These are phyloP conservation scores for Eucalyptus grandis DNA, from an alignment of 345 rosid species.

Conservation along the genomic window DNA sequence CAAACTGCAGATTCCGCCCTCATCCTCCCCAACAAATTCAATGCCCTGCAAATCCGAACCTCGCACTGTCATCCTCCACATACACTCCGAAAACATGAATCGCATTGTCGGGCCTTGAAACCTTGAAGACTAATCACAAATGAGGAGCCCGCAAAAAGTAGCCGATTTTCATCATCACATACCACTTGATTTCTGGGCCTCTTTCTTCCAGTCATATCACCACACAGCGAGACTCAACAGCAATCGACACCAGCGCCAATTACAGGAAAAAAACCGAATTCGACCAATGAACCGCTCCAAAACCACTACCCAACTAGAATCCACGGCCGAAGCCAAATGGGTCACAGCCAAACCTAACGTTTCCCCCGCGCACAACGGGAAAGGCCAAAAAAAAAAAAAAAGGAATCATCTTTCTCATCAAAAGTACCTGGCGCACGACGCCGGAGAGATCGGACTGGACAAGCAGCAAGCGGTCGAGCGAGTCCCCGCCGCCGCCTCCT, in stretches of 20 bases:
- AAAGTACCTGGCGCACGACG: constrained; percentile 42
- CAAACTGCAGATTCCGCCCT: background rate
- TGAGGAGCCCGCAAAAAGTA: background rate
- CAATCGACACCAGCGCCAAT: background rate
- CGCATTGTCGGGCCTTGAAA: fast-evolving
- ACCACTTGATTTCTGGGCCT: background rate
- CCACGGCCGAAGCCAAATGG: background rate
- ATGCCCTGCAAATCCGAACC: background rate
- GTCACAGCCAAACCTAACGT: background rate
- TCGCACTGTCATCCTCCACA: background rate
- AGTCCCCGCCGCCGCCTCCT: constrained; percentile 2
- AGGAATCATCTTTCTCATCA: background rate
- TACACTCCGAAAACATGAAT: background rate
- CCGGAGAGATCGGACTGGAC: constrained; percentile 63
- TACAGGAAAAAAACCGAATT: background rate
- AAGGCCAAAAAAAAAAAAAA: background rate
- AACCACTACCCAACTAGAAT: background rate
- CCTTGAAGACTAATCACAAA: background rate
- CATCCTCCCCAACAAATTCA: background rate
- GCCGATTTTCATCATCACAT: background rate
- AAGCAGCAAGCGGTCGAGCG: constrained; percentile 49
- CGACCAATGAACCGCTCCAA: background rate
- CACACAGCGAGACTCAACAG: background rate
- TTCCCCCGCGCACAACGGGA: background rate
- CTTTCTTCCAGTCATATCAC: background rate